Base-by-base conservation (phyloP, 352 stramenopile genomes). In the Globisporangium paroecandrum region DNA sequence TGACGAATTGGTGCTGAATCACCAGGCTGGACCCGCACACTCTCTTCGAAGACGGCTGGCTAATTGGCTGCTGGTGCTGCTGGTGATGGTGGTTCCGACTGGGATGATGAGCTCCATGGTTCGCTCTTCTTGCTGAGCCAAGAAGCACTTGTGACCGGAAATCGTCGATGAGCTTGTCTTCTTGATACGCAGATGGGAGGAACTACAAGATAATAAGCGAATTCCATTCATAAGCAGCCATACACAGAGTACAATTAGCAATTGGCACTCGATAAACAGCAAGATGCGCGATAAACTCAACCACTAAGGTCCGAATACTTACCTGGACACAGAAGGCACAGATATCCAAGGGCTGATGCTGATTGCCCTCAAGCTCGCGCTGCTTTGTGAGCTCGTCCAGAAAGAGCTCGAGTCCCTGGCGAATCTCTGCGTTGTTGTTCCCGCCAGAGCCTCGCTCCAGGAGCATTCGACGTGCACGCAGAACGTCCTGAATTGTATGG, bases 401-500 rank as follows among this genome's bases (percentile, higher is more conserved):
- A 57, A 89, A 89, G 51, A 68, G 62, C 7, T 81, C 73, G n/a
- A 89, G 72, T 13, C 77, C 78, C 29, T 77, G 43, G 0, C 69
- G 75, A 4, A 79, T 66, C 54, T 79, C 73, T 0, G 49, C 62
- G 12, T 73, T 69, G 0, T 65, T 63, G 25, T 22, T 41, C 10
- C 56, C 41, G 0, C 41, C 55, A 25, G 75, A 64, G 10, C 69
- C 78, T 6, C 78, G 72, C 47, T 87, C 78, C 7, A 86, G 69
- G 25, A 89, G 61, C 81, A 89, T 88, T 18, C 79, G 70, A 24
- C 81, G 68, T 3, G 79, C 78, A 38, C 81, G 81, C 58, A 89
- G 65, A 20, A 89, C 62, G 59, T 87, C 81, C 81, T 89, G 60
- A 4, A 38, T 38, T 10, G 9, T 38, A 38, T 12, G 12, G 27